phyloP scores from a whole-genome alignment of 202 grass and related monocot genomes.

The Panicum hallii region DNA sequence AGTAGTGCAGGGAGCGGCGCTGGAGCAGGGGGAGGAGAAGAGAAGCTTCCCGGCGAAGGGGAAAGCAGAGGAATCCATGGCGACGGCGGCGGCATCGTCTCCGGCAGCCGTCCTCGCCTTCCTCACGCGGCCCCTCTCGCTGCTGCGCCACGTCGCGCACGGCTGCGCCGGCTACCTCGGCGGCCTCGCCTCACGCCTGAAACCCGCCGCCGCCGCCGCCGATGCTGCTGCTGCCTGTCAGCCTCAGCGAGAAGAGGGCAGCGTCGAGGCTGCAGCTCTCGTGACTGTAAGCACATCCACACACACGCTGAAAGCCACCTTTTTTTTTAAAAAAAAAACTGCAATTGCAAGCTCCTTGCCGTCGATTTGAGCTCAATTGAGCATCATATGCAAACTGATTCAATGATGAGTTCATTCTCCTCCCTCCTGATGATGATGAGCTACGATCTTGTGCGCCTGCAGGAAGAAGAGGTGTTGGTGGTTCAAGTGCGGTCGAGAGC shows the following conservation, averaged over 20 bases:
- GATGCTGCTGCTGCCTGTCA: background rate
- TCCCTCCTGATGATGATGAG: background rate
- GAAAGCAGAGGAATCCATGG: background rate
- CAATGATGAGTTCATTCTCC: no score
- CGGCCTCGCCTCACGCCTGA: background rate
- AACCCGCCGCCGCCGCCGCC: background rate
- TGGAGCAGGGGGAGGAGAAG: no score
- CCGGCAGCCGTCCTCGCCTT: background rate
- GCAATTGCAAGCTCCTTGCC: no score
- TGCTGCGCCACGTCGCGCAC: background rate
- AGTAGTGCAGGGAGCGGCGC: no score
- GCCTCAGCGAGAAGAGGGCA: background rate
- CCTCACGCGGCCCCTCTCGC: background rate
- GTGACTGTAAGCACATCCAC: background rate
- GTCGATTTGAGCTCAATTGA: no score
- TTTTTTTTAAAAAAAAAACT: background rate
- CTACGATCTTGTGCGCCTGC: background rate
- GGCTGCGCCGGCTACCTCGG: slow-evolving; percentile 8
- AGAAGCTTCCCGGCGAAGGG: no score
- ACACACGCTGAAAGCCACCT: background rate
- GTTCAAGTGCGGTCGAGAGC: background rate
- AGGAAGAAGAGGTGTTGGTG: background rate
- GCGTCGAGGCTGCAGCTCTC: background rate
- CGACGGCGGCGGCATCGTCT: background rate
- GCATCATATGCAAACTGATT: no score